Evolutionary conservation across 768 basidiomycete species (phyloP).

Genomic region (Amanita pseudoporphyria): DNA sequence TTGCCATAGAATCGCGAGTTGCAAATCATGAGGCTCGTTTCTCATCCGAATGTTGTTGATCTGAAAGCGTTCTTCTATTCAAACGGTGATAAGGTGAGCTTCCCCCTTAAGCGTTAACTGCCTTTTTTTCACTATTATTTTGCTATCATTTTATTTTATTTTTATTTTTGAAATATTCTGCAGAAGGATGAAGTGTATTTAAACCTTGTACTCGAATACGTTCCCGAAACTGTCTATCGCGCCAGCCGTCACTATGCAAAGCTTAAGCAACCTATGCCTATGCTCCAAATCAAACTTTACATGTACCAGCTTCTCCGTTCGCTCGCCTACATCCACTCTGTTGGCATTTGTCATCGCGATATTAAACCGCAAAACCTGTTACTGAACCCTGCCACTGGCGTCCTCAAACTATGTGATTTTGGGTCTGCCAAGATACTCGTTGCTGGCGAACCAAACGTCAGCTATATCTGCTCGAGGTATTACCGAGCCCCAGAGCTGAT

Average conservation of each 20-base stretch:
- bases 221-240: constrained; percentile 98
- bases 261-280: constrained; percentile 99
- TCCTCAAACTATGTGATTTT: constrained; percentile 98
- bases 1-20: constrained; percentile 86
- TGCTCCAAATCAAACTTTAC: constrained; percentile 99
- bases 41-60: constrained; percentile 97
- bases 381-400: constrained; percentile 92
- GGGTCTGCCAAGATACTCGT: constrained; percentile 98
- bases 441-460: constrained; percentile 97
- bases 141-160: too few relatives aligned
- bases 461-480: constrained; percentile 99
- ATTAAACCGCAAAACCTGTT: constrained; percentile 99
- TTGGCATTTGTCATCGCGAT: constrained; percentile 99
- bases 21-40: constrained; percentile 96
- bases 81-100: constrained; percentile 90
- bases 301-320: constrained; percentile 99
- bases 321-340: constrained; percentile 97
- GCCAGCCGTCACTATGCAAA: constrained; percentile 98
- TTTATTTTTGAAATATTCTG: background rate
- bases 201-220: constrained; percentile 98
- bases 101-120: constrained; percentile 10
- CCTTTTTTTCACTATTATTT: background rate
- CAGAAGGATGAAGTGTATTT: constrained; percentile 99
- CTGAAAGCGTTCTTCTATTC: constrained; percentile 98
- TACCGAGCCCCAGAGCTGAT: constrained; percentile 99